phyloP scores from a whole-genome alignment of 2,329 filamentous ascomycete genomes.

The Fusarium sp. region DNA sequence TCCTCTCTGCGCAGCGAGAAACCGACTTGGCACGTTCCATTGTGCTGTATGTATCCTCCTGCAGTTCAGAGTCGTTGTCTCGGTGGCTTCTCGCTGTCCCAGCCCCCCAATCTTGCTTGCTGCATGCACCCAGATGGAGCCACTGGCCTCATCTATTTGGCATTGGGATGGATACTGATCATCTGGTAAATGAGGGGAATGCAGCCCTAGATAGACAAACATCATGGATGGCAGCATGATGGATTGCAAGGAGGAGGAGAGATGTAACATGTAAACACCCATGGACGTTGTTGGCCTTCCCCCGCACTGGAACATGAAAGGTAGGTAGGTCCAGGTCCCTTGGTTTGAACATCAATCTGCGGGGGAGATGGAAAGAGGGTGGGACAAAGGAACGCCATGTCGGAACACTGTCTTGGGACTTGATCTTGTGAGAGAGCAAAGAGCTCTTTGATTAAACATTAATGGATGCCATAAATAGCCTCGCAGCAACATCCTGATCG shows the following conservation, averaged over 20 bases:
- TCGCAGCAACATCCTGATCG: background rate
- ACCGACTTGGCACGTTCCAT: conserved; percentile 1
- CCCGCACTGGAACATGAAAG: background rate
- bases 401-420: background rate
- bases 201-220: background rate
- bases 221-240: conserved; percentile 1
- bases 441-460: background rate
- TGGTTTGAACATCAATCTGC: background rate
- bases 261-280: conserved; percentile 26
- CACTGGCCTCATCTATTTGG: background rate
- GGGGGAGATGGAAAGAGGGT: conserved; percentile 5
- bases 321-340: background rate
- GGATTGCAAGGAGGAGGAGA: conserved; percentile 25
- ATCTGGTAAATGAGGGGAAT: conserved; percentile 11
- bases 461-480: conserved; percentile 11
- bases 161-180: conserved; percentile 9
- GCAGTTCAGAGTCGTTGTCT: conserved; percentile 1
- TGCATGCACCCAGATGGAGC: conserved; percentile 3
- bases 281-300: background rate
- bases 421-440: background rate
- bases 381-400: conserved; percentile 13
- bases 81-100: background rate
- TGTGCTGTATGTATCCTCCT: background rate
- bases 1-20: background rate
- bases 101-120: background rate